Evolutionary conservation across 169 alveolate genomes (phyloP), one percentile per base, ranked within the genome.

Genomic region (Cryptosporidium viatorum): DNA sequence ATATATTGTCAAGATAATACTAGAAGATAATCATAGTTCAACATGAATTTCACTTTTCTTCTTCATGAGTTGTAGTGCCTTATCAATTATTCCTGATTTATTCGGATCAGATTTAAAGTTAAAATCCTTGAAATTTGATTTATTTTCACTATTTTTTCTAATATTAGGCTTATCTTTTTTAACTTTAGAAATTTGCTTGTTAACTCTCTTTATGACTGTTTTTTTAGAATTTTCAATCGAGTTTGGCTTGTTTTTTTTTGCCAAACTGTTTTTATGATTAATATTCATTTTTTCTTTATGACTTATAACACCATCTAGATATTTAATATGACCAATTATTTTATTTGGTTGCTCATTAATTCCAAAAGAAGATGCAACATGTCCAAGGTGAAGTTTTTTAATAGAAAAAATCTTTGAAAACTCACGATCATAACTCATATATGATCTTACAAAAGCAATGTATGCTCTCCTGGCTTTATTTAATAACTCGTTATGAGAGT

Each of bases 401-500:
- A 80, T 80, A 8, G 80, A 80, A 67, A 80, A 80, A 26, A 80
- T 65, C 18, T 62, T 80, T 33, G 89, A 80, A 29, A 80, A 65
- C n/a, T 80, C 89, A 60, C 65, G 55, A 45, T 80, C 89, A 65
- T 80, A 80, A 41, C 89, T 80, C 55, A 59, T 59, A 80, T 80
- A 80, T n/a, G 89, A 80, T 8, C 89, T 50, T 12, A 80, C 59
- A 80, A 35, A 80, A 21, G 89, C 89, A 23, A 80, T 80, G 45
- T 80, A 80, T 23, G 89, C 89, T 50, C 89, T 80, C 21, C 89
- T 80, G 26, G 89, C 89, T 18, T 80, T 80, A 80, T 80, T 80
- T 62, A 80, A 62, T 26, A 80, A 48, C 45, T 80, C 89, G 45
- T 41, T 62, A 37, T 80, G 60, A 0, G 80, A 43, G 43, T 80